These are phyloP conservation scores for Ustilago vetiveriae DNA, from an alignment of 1,284 basidiomycete species.

Conservation along the genomic window DNA sequence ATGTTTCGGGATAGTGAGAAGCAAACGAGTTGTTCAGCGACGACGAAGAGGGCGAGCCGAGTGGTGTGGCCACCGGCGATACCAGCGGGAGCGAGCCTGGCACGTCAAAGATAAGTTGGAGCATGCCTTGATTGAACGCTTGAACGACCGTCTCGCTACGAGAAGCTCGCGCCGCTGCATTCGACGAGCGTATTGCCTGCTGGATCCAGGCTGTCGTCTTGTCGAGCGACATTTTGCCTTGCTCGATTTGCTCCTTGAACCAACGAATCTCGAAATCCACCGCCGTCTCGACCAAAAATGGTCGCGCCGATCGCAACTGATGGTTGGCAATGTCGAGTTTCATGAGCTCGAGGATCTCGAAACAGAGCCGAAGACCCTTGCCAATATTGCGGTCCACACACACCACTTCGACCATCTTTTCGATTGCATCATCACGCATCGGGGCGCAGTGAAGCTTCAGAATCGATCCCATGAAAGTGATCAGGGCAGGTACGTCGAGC, in stretches of 20 bases:
- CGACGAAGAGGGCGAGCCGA: constrained; percentile 66
- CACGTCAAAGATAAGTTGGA: constrained; percentile 77
- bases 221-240: constrained; percentile 71
- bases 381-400: constrained; percentile 71
- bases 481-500: constrained; percentile 84
- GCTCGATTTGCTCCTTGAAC: constrained; percentile 75
- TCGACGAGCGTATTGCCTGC: constrained; percentile 30
- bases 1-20: constrained; percentile 73
- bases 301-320: constrained; percentile 85
- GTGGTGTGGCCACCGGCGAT: constrained; percentile 50
- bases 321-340: constrained; percentile 96
- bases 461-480: constrained; percentile 80
- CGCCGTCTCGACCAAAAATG: constrained; percentile 82
- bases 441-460: constrained; percentile 92
- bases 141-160: constrained; percentile 67
- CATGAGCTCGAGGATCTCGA: constrained; percentile 93
- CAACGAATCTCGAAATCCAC: constrained; percentile 82
- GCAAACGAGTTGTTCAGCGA: constrained; percentile 54
- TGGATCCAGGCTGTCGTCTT: constrained; percentile 76
- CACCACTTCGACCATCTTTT: constrained; percentile 76
- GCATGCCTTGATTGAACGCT: constrained; percentile 74
- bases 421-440: constrained; percentile 84
- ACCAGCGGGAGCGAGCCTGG: constrained; percentile 69
- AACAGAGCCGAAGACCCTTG: constrained; percentile 80
- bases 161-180: background rate